Evolutionary conservation across 345 rosid species (phyloP).

Genomic region (Citropsis articulata): DNA sequence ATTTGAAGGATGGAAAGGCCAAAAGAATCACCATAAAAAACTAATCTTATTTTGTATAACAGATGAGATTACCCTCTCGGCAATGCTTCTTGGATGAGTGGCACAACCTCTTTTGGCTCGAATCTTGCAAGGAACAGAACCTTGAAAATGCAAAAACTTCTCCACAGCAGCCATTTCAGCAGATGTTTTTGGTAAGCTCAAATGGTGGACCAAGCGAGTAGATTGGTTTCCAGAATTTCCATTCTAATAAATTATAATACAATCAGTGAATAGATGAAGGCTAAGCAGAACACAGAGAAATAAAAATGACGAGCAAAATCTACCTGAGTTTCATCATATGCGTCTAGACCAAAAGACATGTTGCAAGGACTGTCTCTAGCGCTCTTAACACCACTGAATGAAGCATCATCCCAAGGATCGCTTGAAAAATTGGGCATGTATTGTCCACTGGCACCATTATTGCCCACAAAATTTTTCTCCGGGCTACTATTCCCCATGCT

Average conservation of each 20-base stretch:
- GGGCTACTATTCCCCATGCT: slow-evolving; percentile 15
- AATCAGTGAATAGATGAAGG: slow-evolving; percentile 6
- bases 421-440: slow-evolving; percentile 29
- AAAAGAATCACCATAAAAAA: background rate
- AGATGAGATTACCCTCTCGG: slow-evolving; percentile 64
- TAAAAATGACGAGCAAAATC: background rate
- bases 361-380: slow-evolving; percentile 23
- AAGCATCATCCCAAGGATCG: slow-evolving; percentile 35
- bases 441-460: slow-evolving; percentile 19
- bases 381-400: slow-evolving; percentile 31
- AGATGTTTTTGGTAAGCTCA: slow-evolving; percentile 65
- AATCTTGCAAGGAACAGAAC: slow-evolving; percentile 72
- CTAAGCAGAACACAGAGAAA: background rate
- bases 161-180: slow-evolving; percentile 42
- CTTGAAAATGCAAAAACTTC: slow-evolving; percentile 54
- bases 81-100: slow-evolving; percentile 95
- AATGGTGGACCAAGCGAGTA: slow-evolving; percentile 55
- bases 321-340: slow-evolving; percentile 40
- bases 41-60: background rate
- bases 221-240: slow-evolving; percentile 36
- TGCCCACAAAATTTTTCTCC: slow-evolving; percentile 13
- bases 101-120: slow-evolving; percentile 90
- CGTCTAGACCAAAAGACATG: slow-evolving; percentile 24
- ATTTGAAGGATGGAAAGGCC: background rate
- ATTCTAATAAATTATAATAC: slow-evolving; percentile 29